Percentiles rank a stretch among this genome's conserved stretches.
Conservation (phyloP, 768 basidiomycete species). For the Boletus insuetus region DNA sequence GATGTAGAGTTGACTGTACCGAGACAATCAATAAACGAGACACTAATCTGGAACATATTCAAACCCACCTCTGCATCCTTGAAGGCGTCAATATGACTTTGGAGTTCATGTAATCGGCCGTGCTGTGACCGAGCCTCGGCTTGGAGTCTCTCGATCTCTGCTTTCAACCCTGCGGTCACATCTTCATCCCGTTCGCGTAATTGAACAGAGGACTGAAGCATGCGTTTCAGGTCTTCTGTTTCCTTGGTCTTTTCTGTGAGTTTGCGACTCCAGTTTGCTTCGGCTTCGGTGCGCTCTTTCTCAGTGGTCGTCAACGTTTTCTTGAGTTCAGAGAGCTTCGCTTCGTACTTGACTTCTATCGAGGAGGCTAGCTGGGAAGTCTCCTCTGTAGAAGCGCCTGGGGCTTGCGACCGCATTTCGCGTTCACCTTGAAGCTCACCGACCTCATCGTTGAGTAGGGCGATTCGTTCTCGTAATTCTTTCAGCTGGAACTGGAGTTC, state of each 20-base stretch:
- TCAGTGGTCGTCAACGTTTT: constrained; percentile 62
- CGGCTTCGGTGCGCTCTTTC: constrained; percentile 81
- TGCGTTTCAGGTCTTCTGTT: constrained; percentile 64
- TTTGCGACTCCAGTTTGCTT: constrained; percentile 87
- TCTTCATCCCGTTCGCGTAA: constrained; percentile 60
- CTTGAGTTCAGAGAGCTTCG: constrained; percentile 68
- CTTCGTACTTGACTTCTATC: constrained; percentile 74
- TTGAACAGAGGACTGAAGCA: constrained; percentile 56
- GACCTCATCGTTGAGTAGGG: constrained; percentile 70
- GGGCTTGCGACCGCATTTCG: constrained; percentile 40
- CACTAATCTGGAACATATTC: background rate
- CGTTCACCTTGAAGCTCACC: constrained; percentile 61
- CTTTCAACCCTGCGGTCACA: constrained; percentile 46
- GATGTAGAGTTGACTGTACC: constrained; percentile 43
- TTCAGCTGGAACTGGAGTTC: constrained; percentile 87
- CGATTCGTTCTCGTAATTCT: constrained; percentile 71
- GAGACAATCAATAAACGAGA: background rate
- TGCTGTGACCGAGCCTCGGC: constrained; percentile 48
- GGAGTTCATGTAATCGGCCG: constrained; percentile 54
- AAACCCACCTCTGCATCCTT: constrained; percentile 63
- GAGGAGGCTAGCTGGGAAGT: constrained; percentile 71
- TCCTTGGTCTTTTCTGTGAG: constrained; percentile 76
- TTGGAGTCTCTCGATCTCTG: constrained; percentile 52
- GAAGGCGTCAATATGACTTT: constrained; percentile 44
- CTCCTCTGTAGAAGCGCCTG: constrained; percentile 55